Conservation (phyloP, 2,329 filamentous ascomycete species). For the Fusarium anthophilum region DNA sequence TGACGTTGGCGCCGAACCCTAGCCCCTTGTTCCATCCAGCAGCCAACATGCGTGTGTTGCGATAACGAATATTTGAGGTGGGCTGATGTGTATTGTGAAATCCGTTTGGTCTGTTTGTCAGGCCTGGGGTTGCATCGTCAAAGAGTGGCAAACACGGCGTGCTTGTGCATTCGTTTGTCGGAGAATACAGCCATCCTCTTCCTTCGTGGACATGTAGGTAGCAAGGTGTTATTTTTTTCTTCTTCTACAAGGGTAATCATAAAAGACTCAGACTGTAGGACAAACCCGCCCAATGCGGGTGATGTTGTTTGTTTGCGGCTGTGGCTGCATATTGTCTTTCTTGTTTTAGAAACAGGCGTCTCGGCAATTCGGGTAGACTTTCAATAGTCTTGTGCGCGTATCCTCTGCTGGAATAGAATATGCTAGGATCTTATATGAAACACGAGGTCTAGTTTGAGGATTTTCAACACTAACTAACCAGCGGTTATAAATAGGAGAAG, state of each 20-base stretch:
- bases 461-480: slow-evolving; percentile 10
- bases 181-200: slow-evolving; percentile 22
- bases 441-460: slow-evolving; percentile 13
- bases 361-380: slow-evolving; percentile 25
- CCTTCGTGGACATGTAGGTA: neutral
- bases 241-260: neutral
- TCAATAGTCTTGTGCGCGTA: slow-evolving; percentile 15
- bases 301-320: slow-evolving; percentile 21
- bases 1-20: slow-evolving; percentile 6
- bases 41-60: neutral
- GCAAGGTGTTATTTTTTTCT: neutral
- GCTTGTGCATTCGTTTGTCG: neutral
- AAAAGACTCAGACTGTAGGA: neutral
- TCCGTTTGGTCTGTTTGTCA: slow-evolving; percentile 8
- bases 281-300: slow-evolving; percentile 2
- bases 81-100: slow-evolving; percentile 1
- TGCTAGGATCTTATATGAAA: slow-evolving; percentile 24
- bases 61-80: slow-evolving; percentile 15
- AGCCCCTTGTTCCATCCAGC: slow-evolving; percentile 2
- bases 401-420: slow-evolving; percentile 9
- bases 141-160: slow-evolving; percentile 22
- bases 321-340: slow-evolving; percentile 13
- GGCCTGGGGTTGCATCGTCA: slow-evolving; percentile 12
- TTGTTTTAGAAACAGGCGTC: slow-evolving; percentile 3
- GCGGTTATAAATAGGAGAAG: slow-evolving; percentile 26